phyloP scores from a whole-genome alignment of 352 stramenopile species.

The Albugo laibachii region DNA sequence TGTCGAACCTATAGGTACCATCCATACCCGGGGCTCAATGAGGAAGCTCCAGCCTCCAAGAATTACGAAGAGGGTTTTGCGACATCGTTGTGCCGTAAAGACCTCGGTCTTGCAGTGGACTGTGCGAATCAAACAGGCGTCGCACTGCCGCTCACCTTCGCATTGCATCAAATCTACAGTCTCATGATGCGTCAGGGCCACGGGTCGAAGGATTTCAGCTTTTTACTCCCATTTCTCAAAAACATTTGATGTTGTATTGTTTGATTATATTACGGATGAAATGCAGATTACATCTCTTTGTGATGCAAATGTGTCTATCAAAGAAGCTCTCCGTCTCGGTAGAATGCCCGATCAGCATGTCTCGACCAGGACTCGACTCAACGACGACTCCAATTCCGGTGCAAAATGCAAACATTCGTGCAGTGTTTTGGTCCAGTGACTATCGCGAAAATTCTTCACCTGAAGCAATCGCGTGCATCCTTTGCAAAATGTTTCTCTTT shows the following conservation, averaged over 20 bases:
- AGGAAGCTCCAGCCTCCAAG: conserved; percentile 73
- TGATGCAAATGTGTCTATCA: too few relatives aligned
- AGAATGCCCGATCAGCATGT: too few relatives aligned
- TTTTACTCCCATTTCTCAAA: conserved; percentile 70
- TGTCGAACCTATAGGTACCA: conserved; percentile 43
- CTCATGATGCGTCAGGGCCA: conserved; percentile 54
- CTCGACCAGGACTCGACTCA: too few relatives aligned
- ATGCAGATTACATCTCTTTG: too few relatives aligned
- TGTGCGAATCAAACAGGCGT: conserved; percentile 70
- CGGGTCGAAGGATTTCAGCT: conserved; percentile 75
- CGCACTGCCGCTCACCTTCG: conserved; percentile 50
- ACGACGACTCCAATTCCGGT: too few relatives aligned
- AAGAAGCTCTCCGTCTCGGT: too few relatives aligned
- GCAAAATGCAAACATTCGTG: too few relatives aligned
- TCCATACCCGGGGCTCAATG: conserved; percentile 86
- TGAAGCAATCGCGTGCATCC: too few relatives aligned
- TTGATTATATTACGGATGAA: too few relatives aligned
- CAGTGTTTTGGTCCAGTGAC: too few relatives aligned
- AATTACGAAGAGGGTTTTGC: conserved; percentile 84
- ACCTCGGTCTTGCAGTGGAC: conserved; percentile 88
- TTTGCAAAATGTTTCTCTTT: too few relatives aligned
- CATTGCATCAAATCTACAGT: conserved; percentile 65
- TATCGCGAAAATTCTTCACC: too few relatives aligned
- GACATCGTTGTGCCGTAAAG: conserved; percentile 90
- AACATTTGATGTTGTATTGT: not conserved